phyloP scores from a whole-genome alignment of 169 alveolate species.

The Amoebophrya sp. region DNA sequence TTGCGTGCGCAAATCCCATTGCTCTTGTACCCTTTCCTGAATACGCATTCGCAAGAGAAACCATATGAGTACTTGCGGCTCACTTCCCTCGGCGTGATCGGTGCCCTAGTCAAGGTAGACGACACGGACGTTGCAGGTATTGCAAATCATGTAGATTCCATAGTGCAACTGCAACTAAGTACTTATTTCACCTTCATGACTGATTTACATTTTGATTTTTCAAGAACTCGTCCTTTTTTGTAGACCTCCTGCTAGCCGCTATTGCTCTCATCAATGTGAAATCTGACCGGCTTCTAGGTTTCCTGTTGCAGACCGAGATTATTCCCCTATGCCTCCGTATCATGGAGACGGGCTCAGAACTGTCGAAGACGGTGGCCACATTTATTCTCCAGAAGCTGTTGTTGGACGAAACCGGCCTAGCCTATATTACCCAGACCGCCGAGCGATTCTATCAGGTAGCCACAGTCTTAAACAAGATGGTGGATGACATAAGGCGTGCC shows the following conservation, averaged over 20 bases:
- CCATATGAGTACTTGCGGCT: slow-evolving; percentile 95
- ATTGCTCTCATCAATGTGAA: too few species aligned
- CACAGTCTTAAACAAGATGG: slow-evolving; percentile 29
- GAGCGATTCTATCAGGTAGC: slow-evolving; percentile 46
- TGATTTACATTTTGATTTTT: too few species aligned
- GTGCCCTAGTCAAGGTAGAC: slow-evolving; percentile 93
- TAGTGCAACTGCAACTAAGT: neutral
- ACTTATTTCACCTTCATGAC: too few species aligned
- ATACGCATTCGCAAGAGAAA: slow-evolving; percentile 84
- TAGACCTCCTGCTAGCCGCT: too few species aligned
- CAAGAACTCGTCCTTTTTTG: too few species aligned
- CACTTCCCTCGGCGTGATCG: slow-evolving; percentile 98
- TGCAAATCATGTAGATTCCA: neutral
- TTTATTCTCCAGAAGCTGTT: slow-evolving; percentile 96
- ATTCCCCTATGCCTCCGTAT: slow-evolving; percentile 95
- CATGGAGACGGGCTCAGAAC: slow-evolving; percentile 97
- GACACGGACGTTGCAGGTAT: neutral
- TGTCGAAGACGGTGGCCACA: slow-evolving; percentile 86
- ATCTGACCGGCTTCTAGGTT: too few species aligned
- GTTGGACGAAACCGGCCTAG: slow-evolving; percentile 90
- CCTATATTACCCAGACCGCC: slow-evolving; percentile 71
- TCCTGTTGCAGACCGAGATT: slow-evolving; percentile 90
- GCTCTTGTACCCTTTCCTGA: slow-evolving; percentile 94
- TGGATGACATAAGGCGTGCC: slow-evolving; percentile 28
- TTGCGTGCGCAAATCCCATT: slow-evolving; percentile 94